Percentiles rank a stretch among this genome's conserved stretches.
phyloP scores from a whole-genome alignment of 805 yeast genomes.

The Jamesozyma hellenica region DNA sequence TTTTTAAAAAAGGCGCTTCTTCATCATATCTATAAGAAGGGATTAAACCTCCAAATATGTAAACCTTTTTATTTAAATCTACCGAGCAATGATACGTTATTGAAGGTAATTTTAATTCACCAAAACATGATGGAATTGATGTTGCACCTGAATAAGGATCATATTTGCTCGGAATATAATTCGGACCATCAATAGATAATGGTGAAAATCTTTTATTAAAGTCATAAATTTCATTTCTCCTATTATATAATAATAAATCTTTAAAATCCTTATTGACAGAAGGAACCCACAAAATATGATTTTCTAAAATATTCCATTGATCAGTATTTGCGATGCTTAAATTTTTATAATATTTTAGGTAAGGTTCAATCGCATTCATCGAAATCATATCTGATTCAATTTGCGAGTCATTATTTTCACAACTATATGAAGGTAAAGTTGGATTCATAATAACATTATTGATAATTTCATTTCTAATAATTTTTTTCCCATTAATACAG shows the following conservation, averaged over 20 bases:
- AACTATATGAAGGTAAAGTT: slow-evolving; percentile 1
- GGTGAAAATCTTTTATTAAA: slow-evolving; percentile 4
- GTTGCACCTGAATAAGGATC: slow-evolving; percentile 20
- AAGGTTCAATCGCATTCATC: slow-evolving; percentile 7
- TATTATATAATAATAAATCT: slow-evolving; percentile 3
- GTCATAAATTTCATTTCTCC: neutral
- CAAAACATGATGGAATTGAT: slow-evolving; percentile 25
- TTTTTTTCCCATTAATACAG: too few relatives aligned
- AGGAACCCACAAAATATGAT: slow-evolving; percentile 24
- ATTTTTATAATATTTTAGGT: slow-evolving; percentile 15
- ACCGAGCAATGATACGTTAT: slow-evolving; percentile 36
- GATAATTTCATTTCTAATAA: neutral
- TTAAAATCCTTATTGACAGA: slow-evolving; percentile 8
- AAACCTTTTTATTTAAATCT: slow-evolving; percentile 29
- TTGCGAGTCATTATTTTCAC: neutral
- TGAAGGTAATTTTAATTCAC: slow-evolving; percentile 33
- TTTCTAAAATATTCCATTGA: slow-evolving; percentile 10
- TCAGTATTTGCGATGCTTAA: slow-evolving; percentile 11
- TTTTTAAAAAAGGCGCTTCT: slow-evolving; percentile 27
- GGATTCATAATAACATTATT: slow-evolving; percentile 1
- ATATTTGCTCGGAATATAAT: slow-evolving; percentile 9
- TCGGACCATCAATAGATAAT: slow-evolving; percentile 10
- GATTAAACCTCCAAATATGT: slow-evolving; percentile 38
- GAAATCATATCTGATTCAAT: slow-evolving; percentile 3
- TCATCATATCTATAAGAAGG: slow-evolving; percentile 21